A percentile compares a stretch with the other conserved stretches of the same genome.
phyloP scores from a whole-genome alignment of 139 green algal genomes.

The Gonium pectorale region DNA sequence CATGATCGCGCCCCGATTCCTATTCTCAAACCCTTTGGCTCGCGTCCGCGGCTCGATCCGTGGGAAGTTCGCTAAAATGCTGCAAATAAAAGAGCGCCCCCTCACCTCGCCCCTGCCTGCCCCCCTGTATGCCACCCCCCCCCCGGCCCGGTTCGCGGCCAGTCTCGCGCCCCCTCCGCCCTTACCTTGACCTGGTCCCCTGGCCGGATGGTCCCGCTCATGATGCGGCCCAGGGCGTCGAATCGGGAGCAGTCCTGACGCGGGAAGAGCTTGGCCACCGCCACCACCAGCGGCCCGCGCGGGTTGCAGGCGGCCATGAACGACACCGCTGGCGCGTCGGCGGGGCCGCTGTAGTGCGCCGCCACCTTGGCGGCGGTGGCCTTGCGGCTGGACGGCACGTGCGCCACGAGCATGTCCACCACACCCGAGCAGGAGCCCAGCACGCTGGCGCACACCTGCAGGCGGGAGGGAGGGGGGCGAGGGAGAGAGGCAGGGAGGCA shows the following conservation, averaged over 20 bases:
- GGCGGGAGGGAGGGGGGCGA: not conserved
- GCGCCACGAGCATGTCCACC: constrained; percentile 92
- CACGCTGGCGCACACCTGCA: constrained; percentile 63
- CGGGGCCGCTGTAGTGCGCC: constrained; percentile 84
- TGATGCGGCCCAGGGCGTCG: constrained; percentile 93
- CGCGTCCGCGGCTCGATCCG: no score
- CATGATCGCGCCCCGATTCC: no score
- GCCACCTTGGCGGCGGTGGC: constrained; percentile 82
- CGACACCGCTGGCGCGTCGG: constrained; percentile 71
- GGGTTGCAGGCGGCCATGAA: constrained; percentile 86
- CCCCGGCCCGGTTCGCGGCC: no score
- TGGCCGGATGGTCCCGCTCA: constrained; percentile 89
- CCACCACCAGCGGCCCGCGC: constrained; percentile 88
- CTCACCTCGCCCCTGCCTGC: no score
- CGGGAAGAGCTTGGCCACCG: constrained; percentile 97
- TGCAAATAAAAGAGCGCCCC: no score
- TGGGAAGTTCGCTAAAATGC: no score
- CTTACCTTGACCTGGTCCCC: constrained; percentile 81
- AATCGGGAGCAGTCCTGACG: constrained; percentile 85
- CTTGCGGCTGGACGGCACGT: constrained; percentile 82
- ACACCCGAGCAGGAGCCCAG: constrained; percentile 87
- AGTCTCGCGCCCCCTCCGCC: no score
- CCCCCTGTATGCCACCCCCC: no score
- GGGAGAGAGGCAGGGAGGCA: not conserved
- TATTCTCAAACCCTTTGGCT: no score